phyloP scores from a whole-genome alignment of 2,329 filamentous ascomycete species.

The Cladosporium velox region DNA sequence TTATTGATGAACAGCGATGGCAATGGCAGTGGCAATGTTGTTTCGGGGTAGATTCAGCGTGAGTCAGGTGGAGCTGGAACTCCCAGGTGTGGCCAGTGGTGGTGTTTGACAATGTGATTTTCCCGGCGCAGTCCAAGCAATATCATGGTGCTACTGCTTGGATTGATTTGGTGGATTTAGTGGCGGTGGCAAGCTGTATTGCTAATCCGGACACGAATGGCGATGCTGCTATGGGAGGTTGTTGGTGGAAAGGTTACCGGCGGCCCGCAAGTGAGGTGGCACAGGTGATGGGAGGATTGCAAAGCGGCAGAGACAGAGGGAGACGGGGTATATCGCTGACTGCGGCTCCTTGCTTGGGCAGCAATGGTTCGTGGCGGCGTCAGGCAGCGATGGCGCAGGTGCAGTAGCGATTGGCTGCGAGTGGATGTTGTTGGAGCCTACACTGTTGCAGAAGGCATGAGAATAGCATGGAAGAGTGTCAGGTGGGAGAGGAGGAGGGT shows the following conservation, averaged over 20 bases:
- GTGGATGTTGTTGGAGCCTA: background rate
- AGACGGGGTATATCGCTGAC: slow-evolving; percentile 10
- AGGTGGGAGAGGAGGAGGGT: background rate
- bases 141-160: slow-evolving; percentile 33
- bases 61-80: slow-evolving; percentile 26
- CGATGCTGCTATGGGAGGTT: slow-evolving; percentile 6
- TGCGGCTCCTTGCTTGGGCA: slow-evolving; percentile 21
- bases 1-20: slow-evolving; percentile 4
- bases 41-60: slow-evolving; percentile 27
- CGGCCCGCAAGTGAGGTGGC: slow-evolving; percentile 18
- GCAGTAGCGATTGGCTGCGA: slow-evolving; percentile 18
- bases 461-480: slow-evolving; percentile 11
- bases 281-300: slow-evolving; percentile 12
- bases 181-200: background rate
- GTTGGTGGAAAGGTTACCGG: slow-evolving; percentile 2
- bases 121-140: slow-evolving; percentile 30
- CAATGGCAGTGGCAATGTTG: slow-evolving; percentile 4
- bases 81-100: slow-evolving; percentile 32
- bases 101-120: slow-evolving; percentile 35
- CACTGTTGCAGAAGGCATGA: slow-evolving; percentile 3
- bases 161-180: background rate
- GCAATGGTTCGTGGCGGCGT: slow-evolving; percentile 19
- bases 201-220: background rate
- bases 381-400: slow-evolving; percentile 17
- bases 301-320: slow-evolving; percentile 2